These are phyloP conservation scores for Stentor roeselii DNA, from an alignment of 73 alveolate species.

Conservation along the genomic window DNA sequence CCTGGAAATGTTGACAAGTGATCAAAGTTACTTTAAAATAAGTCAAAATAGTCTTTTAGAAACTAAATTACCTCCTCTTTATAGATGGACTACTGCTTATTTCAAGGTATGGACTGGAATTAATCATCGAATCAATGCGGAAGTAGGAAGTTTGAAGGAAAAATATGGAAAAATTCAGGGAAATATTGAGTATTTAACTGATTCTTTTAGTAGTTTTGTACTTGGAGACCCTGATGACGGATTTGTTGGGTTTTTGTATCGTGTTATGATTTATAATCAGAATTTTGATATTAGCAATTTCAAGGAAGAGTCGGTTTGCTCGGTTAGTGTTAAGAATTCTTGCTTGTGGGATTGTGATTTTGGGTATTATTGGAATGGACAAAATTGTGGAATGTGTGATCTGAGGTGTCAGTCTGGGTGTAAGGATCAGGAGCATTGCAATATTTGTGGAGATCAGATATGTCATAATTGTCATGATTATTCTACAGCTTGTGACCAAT, in stretches of 20 bases:
- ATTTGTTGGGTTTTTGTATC: not conserved
- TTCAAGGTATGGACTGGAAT: not conserved
- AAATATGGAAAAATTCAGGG: not conserved
- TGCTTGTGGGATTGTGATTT: not conserved
- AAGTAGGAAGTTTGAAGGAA: not conserved
- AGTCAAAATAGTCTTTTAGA: not conserved
- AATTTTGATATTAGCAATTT: not conserved
- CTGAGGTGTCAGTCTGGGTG: not conserved
- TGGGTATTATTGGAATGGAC: not conserved
- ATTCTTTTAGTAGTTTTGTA: not conserved
- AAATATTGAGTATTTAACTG: not conserved
- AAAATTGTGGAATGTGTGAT: not conserved
- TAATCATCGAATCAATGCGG: not conserved
- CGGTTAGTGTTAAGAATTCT: not conserved
- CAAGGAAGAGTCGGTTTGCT: not conserved
- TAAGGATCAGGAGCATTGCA: not conserved
- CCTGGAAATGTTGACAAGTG: not conserved
- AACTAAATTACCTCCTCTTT: not conserved
- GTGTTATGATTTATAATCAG: no score
- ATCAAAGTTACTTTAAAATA: no score
- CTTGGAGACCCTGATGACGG: not conserved
- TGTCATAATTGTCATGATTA: slow-evolving; percentile 7
- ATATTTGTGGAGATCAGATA: not conserved
- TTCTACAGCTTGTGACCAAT: not conserved
- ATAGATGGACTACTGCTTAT: not conserved